Evolutionary conservation across 257 asterid genomes (phyloP).

Genomic region (Anisodus tanguticus): DNA sequence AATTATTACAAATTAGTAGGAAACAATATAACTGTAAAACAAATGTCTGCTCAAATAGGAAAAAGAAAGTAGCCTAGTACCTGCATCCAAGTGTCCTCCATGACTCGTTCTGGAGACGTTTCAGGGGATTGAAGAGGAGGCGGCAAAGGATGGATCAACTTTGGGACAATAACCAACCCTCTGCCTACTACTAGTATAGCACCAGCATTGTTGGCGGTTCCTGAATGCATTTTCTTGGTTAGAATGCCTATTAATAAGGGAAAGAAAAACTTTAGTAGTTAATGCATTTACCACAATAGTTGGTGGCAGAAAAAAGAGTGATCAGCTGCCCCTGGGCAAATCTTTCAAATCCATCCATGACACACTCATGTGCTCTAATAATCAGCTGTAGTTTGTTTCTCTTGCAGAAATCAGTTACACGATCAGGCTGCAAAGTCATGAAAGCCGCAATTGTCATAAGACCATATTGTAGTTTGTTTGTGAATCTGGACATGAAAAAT

Average conservation of each 20-base stretch:
- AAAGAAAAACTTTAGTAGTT: not conserved
- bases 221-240: slow-evolving; percentile 49
- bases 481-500: slow-evolving; percentile 20
- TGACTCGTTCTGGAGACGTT: slow-evolving; percentile 87
- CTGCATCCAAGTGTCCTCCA: slow-evolving; percentile 97
- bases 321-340: slow-evolving; percentile 98
- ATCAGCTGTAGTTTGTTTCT: slow-evolving; percentile 87
- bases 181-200: slow-evolving; percentile 96
- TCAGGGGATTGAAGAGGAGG: slow-evolving; percentile 96
- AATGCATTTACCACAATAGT: slow-evolving; percentile 83
- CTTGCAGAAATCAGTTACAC: slow-evolving; percentile 96
- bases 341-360: slow-evolving; percentile 98
- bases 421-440: slow-evolving; percentile 79
- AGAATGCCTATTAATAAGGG: slow-evolving; percentile 33
- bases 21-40: not conserved
- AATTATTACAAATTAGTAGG: not conserved
- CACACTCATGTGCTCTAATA: slow-evolving; percentile 98
- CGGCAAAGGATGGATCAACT: slow-evolving; percentile 95
- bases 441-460: slow-evolving; percentile 7
- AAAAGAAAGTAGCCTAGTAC: slow-evolving; percentile 40
- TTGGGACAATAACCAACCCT: slow-evolving; percentile 89
- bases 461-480: not conserved
- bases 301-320: slow-evolving; percentile 97
- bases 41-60: not conserved
- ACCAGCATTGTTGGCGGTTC: slow-evolving; percentile 98